A percentile compares a stretch with the other conserved stretches of the same genome.
Conservation (phyloP, 306 rosid species). For the Mimosa pudica region DNA sequence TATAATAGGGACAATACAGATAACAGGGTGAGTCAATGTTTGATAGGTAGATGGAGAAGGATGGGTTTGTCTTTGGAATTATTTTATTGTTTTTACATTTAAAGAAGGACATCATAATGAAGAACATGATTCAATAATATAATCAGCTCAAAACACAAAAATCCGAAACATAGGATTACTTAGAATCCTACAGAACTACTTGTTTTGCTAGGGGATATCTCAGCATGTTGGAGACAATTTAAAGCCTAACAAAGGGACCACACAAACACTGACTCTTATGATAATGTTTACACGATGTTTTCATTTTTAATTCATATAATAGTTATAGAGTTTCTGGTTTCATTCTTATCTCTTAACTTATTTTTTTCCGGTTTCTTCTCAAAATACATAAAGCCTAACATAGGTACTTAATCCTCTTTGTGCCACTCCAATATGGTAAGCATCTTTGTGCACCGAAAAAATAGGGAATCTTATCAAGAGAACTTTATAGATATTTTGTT, state of each 20-base stretch:
- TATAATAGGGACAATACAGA: not conserved
- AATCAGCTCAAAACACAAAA: conserved; percentile 30
- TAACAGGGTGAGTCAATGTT: not conserved
- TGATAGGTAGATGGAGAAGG: conserved; percentile 1
- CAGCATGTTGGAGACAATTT: not conserved
- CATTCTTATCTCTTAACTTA: not conserved
- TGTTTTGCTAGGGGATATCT: not conserved
- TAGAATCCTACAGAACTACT: not conserved
- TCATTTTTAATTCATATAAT: too few species aligned
- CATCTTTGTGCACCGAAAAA: conserved; percentile 1
- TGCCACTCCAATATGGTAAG: not conserved
- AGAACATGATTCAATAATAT: conserved; percentile 22
- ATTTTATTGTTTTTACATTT: conserved; percentile 31
- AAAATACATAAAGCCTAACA: not conserved
- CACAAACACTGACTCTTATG: not conserved
- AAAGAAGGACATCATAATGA: conserved; percentile 28
- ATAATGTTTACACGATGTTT: not conserved
- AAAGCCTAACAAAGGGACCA: conserved; percentile 27
- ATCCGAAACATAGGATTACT: conserved; percentile 31
- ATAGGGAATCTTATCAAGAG: not conserved
- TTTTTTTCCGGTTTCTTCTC: not conserved
- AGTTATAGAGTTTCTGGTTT: not conserved
- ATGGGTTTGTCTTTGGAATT: conserved; percentile 17
- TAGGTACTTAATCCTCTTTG: not conserved
- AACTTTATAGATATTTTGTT: not conserved